Evolutionary conservation across 345 rosid genomes (phyloP).

Genomic region (Noccaea bulbosa): DNA sequence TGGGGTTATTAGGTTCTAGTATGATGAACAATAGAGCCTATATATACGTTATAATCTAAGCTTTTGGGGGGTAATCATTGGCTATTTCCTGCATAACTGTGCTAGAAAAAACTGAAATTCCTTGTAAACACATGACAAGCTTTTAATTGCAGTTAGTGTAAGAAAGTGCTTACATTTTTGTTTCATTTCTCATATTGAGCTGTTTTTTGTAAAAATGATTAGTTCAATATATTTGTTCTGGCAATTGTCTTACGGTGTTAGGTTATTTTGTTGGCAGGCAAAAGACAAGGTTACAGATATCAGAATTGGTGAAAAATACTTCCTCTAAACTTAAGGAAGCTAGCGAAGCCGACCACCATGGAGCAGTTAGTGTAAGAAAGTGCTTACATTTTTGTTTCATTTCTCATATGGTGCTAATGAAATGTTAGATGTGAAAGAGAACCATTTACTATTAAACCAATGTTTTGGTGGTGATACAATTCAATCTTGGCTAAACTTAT

Average conservation of each 20-base stretch:
- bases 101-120: slow-evolving; percentile 12
- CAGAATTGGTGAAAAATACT: slow-evolving; percentile 69
- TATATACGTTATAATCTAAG: not conserved
- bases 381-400: slow-evolving; percentile 6
- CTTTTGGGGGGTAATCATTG: not conserved
- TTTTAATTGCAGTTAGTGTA: not conserved
- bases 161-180: no score
- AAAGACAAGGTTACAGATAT: slow-evolving; percentile 62
- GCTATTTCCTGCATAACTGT: not conserved
- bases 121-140: not conserved
- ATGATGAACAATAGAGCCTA: not conserved
- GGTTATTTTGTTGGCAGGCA: slow-evolving; percentile 49
- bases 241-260: not conserved
- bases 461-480: not conserved
- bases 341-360: slow-evolving; percentile 61
- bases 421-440: slow-evolving; percentile 16
- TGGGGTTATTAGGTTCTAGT: not conserved
- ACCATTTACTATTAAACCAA: not conserved
- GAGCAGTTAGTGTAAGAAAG: slow-evolving; percentile 56
- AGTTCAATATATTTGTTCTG: slow-evolving; percentile 7
- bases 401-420: not conserved
- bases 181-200: not conserved
- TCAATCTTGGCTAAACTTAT: not conserved
- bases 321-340: slow-evolving; percentile 72
- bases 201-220: not conserved